Percentiles rank a stretch among this genome's conserved stretches.
Evolutionary conservation across 139 green algal genomes (phyloP).

Genomic region (Monoraphidium neglectum): DNA sequence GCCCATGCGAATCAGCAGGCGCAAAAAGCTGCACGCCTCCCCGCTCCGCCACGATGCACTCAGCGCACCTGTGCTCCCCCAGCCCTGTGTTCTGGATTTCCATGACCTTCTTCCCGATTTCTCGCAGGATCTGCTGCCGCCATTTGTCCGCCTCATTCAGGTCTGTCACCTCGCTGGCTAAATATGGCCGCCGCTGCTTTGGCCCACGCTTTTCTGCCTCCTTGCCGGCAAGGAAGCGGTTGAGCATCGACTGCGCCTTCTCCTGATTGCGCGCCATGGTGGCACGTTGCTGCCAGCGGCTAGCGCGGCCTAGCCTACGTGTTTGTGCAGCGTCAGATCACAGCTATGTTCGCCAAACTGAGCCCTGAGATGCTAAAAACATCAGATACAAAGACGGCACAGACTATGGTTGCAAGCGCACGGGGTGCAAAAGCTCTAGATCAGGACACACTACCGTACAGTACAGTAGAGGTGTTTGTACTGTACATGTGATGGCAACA

Average conservation of each 20-base stretch:
- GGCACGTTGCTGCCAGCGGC: neutral
- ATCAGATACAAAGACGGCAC: neutral
- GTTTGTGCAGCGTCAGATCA: neutral
- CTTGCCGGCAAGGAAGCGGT: constrained; percentile 86
- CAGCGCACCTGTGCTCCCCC: constrained; percentile 85
- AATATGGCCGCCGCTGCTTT: constrained; percentile 80
- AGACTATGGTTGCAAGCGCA: no score
- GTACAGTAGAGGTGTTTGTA: no score
- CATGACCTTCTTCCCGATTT: constrained; percentile 97
- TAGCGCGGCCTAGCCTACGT: neutral
- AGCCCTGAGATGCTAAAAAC: no score
- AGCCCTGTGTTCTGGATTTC: constrained; percentile 99
- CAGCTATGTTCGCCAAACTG: neutral
- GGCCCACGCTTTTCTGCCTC: constrained; percentile 64
- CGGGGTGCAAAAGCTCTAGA: no score
- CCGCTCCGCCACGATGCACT: neutral
- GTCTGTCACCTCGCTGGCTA: constrained; percentile 91
- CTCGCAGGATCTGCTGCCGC: constrained; percentile 94
- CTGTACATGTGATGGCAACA: no score
- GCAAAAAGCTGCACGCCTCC: neutral
- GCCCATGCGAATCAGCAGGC: neutral
- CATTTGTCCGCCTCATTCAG: constrained; percentile 95
- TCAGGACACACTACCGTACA: no score
- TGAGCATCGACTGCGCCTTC: constrained; percentile 98
- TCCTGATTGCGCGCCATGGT: constrained; percentile 97